Conservation (phyloP, 1,139 yeast genomes). For the Yamadazyma dushanensis region DNA sequence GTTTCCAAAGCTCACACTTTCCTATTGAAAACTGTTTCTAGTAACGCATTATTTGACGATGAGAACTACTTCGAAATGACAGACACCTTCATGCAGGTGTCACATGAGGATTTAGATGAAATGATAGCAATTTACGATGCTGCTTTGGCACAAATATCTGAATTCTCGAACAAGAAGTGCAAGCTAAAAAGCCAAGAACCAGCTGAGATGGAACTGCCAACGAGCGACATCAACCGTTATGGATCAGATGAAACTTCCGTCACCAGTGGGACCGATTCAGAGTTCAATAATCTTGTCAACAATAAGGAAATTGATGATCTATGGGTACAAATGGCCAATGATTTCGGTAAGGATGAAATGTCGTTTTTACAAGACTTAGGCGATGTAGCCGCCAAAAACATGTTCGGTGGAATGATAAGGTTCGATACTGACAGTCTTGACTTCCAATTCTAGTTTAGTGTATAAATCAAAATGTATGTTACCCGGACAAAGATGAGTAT, state of each 20-base stretch:
- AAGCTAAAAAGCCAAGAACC: background rate
- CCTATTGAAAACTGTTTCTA: conserved; percentile 22
- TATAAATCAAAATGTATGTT: background rate
- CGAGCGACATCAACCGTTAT: background rate
- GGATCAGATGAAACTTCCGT: conserved; percentile 10
- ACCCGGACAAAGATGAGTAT: conserved; percentile 1
- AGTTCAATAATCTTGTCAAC: conserved; percentile 23
- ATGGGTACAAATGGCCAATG: conserved; percentile 32
- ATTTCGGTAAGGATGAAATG: conserved; percentile 4
- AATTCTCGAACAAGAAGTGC: background rate
- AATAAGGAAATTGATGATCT: conserved; percentile 37
- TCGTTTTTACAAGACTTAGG: background rate
- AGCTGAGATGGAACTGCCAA: background rate
- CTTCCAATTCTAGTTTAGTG: too few species aligned
- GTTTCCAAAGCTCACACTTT: conserved; percentile 36
- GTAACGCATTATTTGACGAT: conserved; percentile 23
- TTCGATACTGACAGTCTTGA: too few species aligned
- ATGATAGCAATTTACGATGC: conserved; percentile 9
- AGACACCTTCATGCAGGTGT: conserved; percentile 4
- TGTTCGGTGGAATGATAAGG: background rate
- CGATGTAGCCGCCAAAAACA: background rate
- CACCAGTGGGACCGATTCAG: conserved; percentile 14
- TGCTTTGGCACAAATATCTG: conserved; percentile 6
- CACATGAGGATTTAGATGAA: conserved; percentile 13
- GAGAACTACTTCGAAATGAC: conserved; percentile 6